Evolutionary conservation across 139 green algal species (phyloP).

Genomic region (Mychonastes homosphaera): DNA sequence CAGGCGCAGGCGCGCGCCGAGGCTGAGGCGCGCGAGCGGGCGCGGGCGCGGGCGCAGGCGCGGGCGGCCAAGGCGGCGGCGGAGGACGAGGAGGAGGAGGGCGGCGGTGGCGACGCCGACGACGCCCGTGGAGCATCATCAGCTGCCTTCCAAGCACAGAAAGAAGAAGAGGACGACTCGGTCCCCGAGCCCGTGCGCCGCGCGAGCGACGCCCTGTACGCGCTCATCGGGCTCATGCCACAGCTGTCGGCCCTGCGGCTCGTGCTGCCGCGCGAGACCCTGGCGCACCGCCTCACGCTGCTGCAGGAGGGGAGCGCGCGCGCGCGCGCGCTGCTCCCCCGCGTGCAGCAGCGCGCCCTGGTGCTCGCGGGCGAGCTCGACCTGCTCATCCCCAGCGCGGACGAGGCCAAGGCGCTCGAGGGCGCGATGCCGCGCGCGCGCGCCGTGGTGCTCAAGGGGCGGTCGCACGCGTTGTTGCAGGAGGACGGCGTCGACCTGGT

Average conservation of each 20-base stretch:
- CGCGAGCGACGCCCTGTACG: slow-evolving; percentile 9
- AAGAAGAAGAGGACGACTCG: no score
- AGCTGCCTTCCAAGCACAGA: no score
- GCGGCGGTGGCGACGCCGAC: not conserved
- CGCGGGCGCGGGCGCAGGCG: slow-evolving; percentile 20
- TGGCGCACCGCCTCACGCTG: slow-evolving; percentile 66
- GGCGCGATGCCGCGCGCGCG: slow-evolving; percentile 34
- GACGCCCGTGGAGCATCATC: not conserved
- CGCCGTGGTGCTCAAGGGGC: slow-evolving; percentile 21
- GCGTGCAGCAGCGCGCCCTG: slow-evolving; percentile 54
- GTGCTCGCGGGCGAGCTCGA: slow-evolving; percentile 45
- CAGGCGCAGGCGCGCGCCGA: no score
- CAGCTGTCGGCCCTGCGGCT: slow-evolving; percentile 49
- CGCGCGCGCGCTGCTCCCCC: slow-evolving; percentile 42
- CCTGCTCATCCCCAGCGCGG: slow-evolving; percentile 48
- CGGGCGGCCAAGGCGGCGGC: not conserved
- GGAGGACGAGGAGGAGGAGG: not conserved
- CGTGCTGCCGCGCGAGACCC: slow-evolving; percentile 57
- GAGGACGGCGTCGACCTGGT: slow-evolving; percentile 62
- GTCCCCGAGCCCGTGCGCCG: slow-evolving; percentile 1
- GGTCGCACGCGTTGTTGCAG: slow-evolving; percentile 71
- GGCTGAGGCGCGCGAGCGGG: slow-evolving; percentile 11
- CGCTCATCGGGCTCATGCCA: slow-evolving; percentile 33
- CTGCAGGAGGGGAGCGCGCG: slow-evolving; percentile 45
- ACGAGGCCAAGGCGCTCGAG: slow-evolving; percentile 45